phyloP scores from a whole-genome alignment of 2,329 filamentous ascomycete species.

The Nemania diffusa region DNA sequence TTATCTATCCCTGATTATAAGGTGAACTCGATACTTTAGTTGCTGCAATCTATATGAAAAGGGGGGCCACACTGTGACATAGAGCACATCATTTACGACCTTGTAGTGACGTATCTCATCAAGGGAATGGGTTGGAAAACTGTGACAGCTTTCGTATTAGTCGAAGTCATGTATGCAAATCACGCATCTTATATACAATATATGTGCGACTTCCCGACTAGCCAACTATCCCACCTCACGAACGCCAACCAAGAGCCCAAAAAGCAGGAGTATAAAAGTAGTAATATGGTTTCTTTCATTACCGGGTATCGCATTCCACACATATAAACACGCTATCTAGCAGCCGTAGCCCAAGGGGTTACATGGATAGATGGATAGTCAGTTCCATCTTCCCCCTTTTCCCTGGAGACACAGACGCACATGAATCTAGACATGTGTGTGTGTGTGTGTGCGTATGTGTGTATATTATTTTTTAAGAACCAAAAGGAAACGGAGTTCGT shows the following conservation, averaged over 20 bases:
- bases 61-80: too few relatives aligned
- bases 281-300: slow-evolving; percentile 13
- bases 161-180: neutral
- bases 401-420: neutral
- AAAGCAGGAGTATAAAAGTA: neutral
- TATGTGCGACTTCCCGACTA: too few relatives aligned
- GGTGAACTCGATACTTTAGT: too few relatives aligned
- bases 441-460: neutral
- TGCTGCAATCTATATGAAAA: too few relatives aligned
- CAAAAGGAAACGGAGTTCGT: slow-evolving; percentile 6
- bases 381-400: neutral
- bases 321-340: slow-evolving; percentile 19
- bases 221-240: slow-evolving; percentile 6
- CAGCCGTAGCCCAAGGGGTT: neutral
- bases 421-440: too few relatives aligned
- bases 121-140: too few relatives aligned
- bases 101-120: too few relatives aligned
- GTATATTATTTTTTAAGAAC: slow-evolving; percentile 5
- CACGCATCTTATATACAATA: too few relatives aligned
- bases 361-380: neutral
- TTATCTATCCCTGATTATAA: too few relatives aligned
- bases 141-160: too few relatives aligned
- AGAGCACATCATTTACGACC: neutral
- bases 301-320: slow-evolving; percentile 35
- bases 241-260: slow-evolving; percentile 17